Evolutionary conservation across 2,329 filamentous ascomycete genomes (phyloP).

Genomic region (Cytospora chrysosperma): DNA sequence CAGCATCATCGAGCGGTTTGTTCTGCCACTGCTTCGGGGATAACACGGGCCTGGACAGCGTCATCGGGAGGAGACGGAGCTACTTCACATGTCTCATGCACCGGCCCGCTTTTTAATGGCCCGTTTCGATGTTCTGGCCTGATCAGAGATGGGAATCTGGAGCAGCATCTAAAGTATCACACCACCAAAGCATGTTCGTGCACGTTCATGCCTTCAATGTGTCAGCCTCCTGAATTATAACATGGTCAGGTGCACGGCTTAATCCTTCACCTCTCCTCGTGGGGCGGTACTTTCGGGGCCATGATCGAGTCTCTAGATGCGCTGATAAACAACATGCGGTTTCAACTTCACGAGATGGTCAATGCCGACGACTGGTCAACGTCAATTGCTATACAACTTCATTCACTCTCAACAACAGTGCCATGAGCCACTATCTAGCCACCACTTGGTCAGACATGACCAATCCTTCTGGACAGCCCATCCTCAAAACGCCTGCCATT

Average conservation of each 20-base stretch:
- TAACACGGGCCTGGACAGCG: background rate
- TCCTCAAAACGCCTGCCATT: conserved; percentile 14
- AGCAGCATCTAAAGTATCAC: background rate
- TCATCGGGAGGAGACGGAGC: conserved; percentile 11
- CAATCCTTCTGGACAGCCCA: background rate
- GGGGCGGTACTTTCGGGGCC: background rate
- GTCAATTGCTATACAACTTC: background rate
- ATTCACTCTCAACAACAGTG: no score
- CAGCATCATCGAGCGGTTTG: background rate
- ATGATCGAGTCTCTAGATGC: background rate
- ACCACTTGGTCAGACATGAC: background rate
- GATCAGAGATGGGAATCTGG: conserved; percentile 17
- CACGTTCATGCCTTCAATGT: background rate
- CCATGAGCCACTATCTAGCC: background rate
- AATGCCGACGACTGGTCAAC: no score
- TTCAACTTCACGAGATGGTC: background rate
- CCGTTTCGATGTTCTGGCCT: conserved; percentile 17
- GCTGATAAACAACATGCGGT: background rate
- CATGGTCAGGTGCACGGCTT: background rate
- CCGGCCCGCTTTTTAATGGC: conserved; percentile 18
- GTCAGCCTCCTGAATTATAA: background rate
- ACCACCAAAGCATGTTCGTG: conserved; percentile 4
- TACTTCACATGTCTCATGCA: conserved; percentile 18
- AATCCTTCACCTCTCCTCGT: background rate
- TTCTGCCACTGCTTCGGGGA: background rate